phyloP scores from a whole-genome alignment of 2,329 filamentous ascomycete species.

The Zymoseptoria brevis region DNA sequence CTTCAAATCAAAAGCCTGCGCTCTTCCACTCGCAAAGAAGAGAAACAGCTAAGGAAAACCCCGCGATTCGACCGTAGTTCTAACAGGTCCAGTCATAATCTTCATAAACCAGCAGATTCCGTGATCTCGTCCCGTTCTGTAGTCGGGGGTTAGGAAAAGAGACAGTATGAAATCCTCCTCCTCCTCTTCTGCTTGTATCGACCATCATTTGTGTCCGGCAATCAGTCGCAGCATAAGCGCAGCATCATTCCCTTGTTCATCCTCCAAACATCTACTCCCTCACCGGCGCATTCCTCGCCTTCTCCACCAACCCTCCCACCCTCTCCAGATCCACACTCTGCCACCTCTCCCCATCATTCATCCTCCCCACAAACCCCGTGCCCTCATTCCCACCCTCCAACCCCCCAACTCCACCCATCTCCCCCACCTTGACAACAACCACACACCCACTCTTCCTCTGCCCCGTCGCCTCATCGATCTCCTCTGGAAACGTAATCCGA shows the following conservation, averaged over 20 bases:
- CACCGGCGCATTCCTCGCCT: constrained; percentile 38
- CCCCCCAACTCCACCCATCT: constrained; percentile 50
- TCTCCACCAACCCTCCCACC: constrained; percentile 91
- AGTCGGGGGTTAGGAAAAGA: background rate
- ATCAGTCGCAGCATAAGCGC: constrained; percentile 15
- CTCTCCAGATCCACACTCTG: constrained; percentile 91
- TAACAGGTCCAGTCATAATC: background rate
- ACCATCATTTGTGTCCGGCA: constrained; percentile 10
- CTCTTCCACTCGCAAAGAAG: background rate
- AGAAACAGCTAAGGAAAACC: background rate
- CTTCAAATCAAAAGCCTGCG: no score
- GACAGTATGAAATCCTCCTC: background rate
- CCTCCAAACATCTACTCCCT: no score
- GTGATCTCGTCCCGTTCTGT: background rate
- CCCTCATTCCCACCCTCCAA: background rate
- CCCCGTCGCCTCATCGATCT: constrained; percentile 69
- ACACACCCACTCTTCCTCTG: constrained; percentile 78
- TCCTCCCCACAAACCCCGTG: background rate
- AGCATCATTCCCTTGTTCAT: no score
- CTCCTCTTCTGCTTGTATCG: constrained; percentile 5
- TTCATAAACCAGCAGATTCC: background rate
- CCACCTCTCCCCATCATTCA: constrained; percentile 48
- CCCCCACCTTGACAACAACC: constrained; percentile 83
- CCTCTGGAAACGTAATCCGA: constrained; percentile 94
- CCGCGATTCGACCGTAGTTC: background rate